These are phyloP conservation scores for Sodiomyces alkalinus DNA, from an alignment of 2,329 filamentous ascomycete species.

Conservation along the genomic window DNA sequence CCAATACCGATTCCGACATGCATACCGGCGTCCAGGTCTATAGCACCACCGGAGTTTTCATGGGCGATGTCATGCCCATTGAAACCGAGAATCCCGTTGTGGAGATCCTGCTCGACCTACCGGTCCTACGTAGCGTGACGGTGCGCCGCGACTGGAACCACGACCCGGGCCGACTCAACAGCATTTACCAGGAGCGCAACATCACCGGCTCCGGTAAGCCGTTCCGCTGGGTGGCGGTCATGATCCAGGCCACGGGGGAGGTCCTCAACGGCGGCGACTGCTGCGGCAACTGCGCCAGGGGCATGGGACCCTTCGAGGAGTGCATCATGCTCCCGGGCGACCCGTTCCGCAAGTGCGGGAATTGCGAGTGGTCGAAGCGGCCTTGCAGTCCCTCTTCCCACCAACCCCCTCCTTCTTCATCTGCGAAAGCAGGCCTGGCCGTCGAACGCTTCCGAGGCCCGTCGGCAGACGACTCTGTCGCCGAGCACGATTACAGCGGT, in stretches of 20 bases:
- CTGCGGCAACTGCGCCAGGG: slow-evolving; percentile 25
- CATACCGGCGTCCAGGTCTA: slow-evolving; percentile 15
- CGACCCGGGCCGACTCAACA: slow-evolving; percentile 19
- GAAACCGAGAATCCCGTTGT: slow-evolving; percentile 25
- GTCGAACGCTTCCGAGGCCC: too few species aligned
- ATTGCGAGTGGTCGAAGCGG: slow-evolving; percentile 33
- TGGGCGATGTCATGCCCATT: slow-evolving; percentile 21
- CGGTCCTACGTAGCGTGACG: slow-evolving; percentile 22
- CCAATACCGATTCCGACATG: background rate
- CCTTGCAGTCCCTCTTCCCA: too few species aligned
- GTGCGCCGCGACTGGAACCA: slow-evolving; percentile 27
- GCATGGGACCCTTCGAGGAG: slow-evolving; percentile 26
- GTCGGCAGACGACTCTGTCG: background rate
- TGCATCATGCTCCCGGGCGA: slow-evolving; percentile 27
- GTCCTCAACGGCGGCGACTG: slow-evolving; percentile 17
- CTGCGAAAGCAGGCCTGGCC: too few species aligned
- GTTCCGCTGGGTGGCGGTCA: slow-evolving; percentile 29
- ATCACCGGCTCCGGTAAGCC: slow-evolving; percentile 17
- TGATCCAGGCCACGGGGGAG: slow-evolving; percentile 33
- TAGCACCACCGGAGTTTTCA: slow-evolving; percentile 19
- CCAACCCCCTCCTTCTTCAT: too few species aligned
- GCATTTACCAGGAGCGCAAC: slow-evolving; percentile 25
- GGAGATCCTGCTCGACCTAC: slow-evolving; percentile 18
- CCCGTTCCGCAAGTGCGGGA: slow-evolving; percentile 31
- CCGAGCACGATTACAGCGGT: background rate